A percentile compares a stretch with the other conserved stretches of the same genome.
These are phyloP conservation scores for Myxozyma geophila DNA, from an alignment of 805 yeast species.

Conservation along the genomic window DNA sequence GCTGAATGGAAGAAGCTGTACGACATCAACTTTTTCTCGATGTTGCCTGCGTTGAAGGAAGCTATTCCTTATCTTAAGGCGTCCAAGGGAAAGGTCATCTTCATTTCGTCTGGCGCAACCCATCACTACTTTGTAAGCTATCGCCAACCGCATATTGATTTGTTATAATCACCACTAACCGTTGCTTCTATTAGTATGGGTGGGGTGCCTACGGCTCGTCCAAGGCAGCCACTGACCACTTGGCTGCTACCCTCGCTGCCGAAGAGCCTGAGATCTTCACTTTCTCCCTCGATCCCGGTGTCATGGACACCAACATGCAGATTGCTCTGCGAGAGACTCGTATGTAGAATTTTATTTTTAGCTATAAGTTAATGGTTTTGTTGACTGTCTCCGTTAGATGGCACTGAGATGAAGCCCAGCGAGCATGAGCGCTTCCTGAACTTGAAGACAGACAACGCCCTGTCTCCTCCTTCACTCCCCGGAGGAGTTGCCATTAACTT, in stretches of 20 bases:
- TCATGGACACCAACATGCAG: slow-evolving; percentile 92
- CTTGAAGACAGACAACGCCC: slow-evolving; percentile 59
- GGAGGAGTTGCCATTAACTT: slow-evolving; percentile 71
- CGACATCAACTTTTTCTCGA: slow-evolving; percentile 78
- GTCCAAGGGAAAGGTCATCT: slow-evolving; percentile 66
- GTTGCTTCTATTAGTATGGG: slow-evolving; percentile 50
- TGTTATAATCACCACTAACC: neutral
- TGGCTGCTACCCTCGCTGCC: slow-evolving; percentile 65
- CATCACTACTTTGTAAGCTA: slow-evolving; percentile 53
- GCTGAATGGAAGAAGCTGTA: slow-evolving; percentile 65
- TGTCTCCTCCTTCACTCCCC: slow-evolving; percentile 73
- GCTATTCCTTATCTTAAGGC: slow-evolving; percentile 63
- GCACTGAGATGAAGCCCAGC: slow-evolving; percentile 62
- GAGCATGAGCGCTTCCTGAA: slow-evolving; percentile 66
- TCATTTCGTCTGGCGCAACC: slow-evolving; percentile 90
- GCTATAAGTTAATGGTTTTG: neutral
- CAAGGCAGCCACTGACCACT: slow-evolving; percentile 87
- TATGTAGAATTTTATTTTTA: slow-evolving; percentile 23
- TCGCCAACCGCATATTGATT: neutral
- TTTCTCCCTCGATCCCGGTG: slow-evolving; percentile 90
- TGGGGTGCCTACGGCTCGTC: slow-evolving; percentile 95
- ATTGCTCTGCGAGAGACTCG: slow-evolving; percentile 67
- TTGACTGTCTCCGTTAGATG: slow-evolving; percentile 44
- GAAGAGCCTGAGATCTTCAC: slow-evolving; percentile 68
- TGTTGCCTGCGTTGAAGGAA: slow-evolving; percentile 51